phyloP scores from a whole-genome alignment of 345 rosid genomes.

The Durio zibethinus region DNA sequence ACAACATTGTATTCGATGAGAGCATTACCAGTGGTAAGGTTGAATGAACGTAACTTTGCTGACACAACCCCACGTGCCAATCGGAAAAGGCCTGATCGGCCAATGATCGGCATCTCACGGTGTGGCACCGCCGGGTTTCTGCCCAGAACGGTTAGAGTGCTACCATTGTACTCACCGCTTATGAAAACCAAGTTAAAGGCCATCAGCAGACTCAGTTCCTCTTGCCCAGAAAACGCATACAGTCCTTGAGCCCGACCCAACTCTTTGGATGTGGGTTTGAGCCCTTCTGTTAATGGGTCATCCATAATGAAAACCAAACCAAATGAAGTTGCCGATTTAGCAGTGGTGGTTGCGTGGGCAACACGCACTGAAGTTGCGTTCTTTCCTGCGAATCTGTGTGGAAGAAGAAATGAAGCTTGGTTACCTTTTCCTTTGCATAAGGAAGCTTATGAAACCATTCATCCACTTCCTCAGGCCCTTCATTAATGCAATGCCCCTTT shows the following conservation, averaged over 20 bases:
- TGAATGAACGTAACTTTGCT: constrained; percentile 34
- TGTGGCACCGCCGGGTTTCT: constrained; percentile 33
- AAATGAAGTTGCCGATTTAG: constrained; percentile 44
- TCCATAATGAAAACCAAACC: constrained; percentile 51
- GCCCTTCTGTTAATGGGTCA: constrained; percentile 46
- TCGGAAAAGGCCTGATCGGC: constrained; percentile 58
- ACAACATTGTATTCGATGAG: constrained; percentile 58
- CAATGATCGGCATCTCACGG: constrained; percentile 59
- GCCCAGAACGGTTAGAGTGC: constrained; percentile 53
- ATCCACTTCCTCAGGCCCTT: not conserved
- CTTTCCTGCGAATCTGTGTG: constrained; percentile 52
- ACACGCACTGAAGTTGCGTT: constrained; percentile 48
- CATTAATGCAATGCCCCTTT: not conserved
- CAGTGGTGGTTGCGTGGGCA: constrained; percentile 34
- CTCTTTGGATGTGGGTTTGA: constrained; percentile 47
- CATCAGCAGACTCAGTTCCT: constrained; percentile 44
- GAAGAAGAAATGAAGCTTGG: constrained; percentile 59
- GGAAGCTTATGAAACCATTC: constrained; percentile 8
- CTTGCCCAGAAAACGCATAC: constrained; percentile 39
- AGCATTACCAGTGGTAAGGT: constrained; percentile 43
- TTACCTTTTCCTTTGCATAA: constrained; percentile 32
- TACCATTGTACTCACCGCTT: constrained; percentile 60
- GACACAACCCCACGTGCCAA: constrained; percentile 59
- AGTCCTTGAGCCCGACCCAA: constrained; percentile 70
- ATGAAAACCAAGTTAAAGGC: constrained; percentile 44